Evolutionary conservation across 306 rosid genomes (phyloP).

Genomic region (Hippophae tibetana): DNA sequence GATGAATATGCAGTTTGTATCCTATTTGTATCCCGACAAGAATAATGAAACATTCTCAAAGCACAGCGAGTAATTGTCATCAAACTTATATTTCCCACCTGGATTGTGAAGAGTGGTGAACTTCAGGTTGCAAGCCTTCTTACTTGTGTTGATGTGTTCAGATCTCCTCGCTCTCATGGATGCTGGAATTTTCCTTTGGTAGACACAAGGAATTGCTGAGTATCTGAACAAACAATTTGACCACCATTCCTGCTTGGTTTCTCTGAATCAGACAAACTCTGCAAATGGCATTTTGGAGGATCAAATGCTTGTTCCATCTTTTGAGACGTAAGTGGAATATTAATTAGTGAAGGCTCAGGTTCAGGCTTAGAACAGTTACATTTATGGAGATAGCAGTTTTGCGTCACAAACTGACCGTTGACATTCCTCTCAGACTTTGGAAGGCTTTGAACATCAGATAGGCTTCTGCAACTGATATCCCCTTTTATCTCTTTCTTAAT

Average conservation of each 20-base stretch:
- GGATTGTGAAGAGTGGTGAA: constrained; percentile 26
- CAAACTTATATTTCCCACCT: constrained; percentile 57
- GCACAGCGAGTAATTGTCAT: constrained; percentile 31
- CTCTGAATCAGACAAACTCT: constrained; percentile 46
- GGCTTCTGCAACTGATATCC: constrained; percentile 29
- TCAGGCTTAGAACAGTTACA: constrained; percentile 21
- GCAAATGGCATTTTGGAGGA: constrained; percentile 20
- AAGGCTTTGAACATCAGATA: constrained; percentile 22
- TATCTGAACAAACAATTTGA: constrained; percentile 86
- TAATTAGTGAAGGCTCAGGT: constrained; percentile 25
- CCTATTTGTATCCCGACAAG: constrained; percentile 71
- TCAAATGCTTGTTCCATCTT: constrained; percentile 30
- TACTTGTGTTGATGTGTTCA: constrained; percentile 30
- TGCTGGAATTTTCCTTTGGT: constrained; percentile 34
- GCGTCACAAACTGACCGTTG: constrained; percentile 5
- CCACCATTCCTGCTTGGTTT: constrained; percentile 64
- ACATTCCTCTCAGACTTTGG: constrained; percentile 18
- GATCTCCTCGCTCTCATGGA: constrained; percentile 39
- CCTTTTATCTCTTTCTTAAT: constrained; percentile 40
- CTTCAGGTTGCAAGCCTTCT: constrained; percentile 38
- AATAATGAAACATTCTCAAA: constrained; percentile 57
- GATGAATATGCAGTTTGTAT: constrained; percentile 50
- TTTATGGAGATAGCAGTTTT: constrained; percentile 18
- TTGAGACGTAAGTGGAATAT: constrained; percentile 40
- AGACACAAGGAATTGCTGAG: constrained; percentile 47